phyloP scores from a whole-genome alignment of 1,284 basidiomycete genomes.

The Ceratobasidium theobromae region DNA sequence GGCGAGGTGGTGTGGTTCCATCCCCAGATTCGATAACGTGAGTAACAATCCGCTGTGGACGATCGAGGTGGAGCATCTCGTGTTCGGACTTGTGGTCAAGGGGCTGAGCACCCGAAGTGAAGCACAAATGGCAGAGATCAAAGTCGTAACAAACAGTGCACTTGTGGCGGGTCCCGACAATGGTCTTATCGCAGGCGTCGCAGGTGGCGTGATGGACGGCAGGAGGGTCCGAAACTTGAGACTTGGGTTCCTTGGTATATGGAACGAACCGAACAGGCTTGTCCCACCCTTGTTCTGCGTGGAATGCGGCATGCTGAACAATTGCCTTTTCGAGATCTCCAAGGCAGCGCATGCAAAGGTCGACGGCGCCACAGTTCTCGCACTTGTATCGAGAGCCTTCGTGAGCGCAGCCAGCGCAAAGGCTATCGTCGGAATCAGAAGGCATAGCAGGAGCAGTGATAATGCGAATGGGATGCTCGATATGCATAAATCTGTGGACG shows the following conservation, averaged over 20 bases:
- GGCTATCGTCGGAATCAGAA: neutral
- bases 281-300: constrained; percentile 12
- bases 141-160: constrained; percentile 38
- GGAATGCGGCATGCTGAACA: constrained; percentile 18
- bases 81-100: constrained; percentile 29
- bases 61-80: constrained; percentile 29
- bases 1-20: neutral
- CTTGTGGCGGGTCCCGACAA: constrained; percentile 39
- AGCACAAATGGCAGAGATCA: constrained; percentile 25
- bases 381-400: constrained; percentile 31
- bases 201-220: constrained; percentile 36
- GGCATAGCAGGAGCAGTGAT: constrained; percentile 28
- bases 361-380: constrained; percentile 29
- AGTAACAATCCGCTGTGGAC: constrained; percentile 4
- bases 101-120: constrained; percentile 1
- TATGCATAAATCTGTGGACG: constrained; percentile 35
- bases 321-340: constrained; percentile 16
- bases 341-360: constrained; percentile 18
- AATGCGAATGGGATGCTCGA: constrained; percentile 33
- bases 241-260: constrained; percentile 4
- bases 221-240: neutral
- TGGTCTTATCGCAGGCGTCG: constrained; percentile 38
- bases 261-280: constrained; percentile 24
- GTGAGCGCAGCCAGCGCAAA: neutral
- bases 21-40: constrained; percentile 2